Percentiles rank a stretch among this genome's conserved stretches.
These are phyloP conservation scores for Sclerotinia sclerotiorum DNA, from an alignment of 2,329 filamentous ascomycete species.

Conservation along the genomic window DNA sequence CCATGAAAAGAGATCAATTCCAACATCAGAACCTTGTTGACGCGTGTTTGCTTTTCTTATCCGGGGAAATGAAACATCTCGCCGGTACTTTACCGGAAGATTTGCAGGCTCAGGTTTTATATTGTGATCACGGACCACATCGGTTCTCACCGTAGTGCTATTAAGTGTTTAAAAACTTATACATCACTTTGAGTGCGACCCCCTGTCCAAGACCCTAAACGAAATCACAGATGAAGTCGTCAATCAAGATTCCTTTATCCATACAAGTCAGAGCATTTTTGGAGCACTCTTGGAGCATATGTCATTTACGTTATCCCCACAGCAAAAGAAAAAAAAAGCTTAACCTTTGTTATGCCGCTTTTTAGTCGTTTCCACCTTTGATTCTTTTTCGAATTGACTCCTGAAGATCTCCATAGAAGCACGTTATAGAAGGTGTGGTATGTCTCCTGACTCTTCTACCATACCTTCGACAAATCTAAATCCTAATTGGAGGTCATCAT, in stretches of 20 bases:
- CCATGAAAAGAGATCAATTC: background rate
- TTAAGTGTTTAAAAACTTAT: background rate
- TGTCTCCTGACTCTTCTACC: background rate
- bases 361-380: background rate
- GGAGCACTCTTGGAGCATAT: background rate
- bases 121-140: background rate
- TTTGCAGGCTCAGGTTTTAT: background rate
- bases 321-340: slow-evolving; percentile 1
- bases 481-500: slow-evolving; percentile 2
- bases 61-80: slow-evolving; percentile 15
- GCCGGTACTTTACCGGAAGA: slow-evolving; percentile 11
- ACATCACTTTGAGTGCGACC: background rate
- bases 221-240: background rate
- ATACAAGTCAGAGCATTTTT: background rate
- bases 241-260: background rate
- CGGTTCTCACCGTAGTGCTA: background rate
- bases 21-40: background rate
- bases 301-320: slow-evolving; percentile 10
- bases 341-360: background rate
- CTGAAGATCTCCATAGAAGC: slow-evolving; percentile 18
- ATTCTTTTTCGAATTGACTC: background rate
- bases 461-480: background rate
- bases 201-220: background rate
- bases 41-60: background rate
- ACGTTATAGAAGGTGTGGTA: slow-evolving; percentile 14